phyloP scores from a whole-genome alignment of 306 rosid species.

The Lathyrus aphaca region DNA sequence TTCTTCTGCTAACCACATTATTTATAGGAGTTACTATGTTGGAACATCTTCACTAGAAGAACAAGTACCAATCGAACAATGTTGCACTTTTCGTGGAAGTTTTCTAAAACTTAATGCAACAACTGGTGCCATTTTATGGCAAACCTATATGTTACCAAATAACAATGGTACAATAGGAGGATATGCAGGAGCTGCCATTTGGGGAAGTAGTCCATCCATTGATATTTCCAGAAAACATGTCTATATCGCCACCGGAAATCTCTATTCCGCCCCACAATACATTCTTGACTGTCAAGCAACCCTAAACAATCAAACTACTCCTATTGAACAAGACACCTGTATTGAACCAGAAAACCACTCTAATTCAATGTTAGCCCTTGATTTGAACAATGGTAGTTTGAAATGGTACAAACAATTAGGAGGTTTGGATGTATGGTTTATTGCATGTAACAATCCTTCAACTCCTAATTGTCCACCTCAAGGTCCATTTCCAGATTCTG shows the following conservation, averaged over 20 bases:
- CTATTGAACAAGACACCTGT: slow-evolving; percentile 49
- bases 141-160: slow-evolving; percentile 60
- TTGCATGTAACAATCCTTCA: slow-evolving; percentile 50
- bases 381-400: slow-evolving; percentile 51
- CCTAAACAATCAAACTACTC: slow-evolving; percentile 49
- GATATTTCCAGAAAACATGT: slow-evolving; percentile 49
- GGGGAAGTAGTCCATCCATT: slow-evolving; percentile 84
- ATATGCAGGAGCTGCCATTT: slow-evolving; percentile 68
- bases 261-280: slow-evolving; percentile 53
- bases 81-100: slow-evolving; percentile 71
- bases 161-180: slow-evolving; percentile 42
- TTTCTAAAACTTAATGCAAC: slow-evolving; percentile 39
- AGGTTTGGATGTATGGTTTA: slow-evolving; percentile 71
- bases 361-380: slow-evolving; percentile 66
- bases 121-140: slow-evolving; percentile 57
- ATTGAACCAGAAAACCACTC: slow-evolving; percentile 65
- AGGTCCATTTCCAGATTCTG: slow-evolving; percentile 56
- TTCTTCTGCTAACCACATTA: not conserved
- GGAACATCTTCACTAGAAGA: slow-evolving; percentile 48
- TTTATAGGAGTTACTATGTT: slow-evolving; percentile 31
- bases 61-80: slow-evolving; percentile 32
- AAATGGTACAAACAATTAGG: slow-evolving; percentile 66
- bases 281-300: slow-evolving; percentile 52
- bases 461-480: slow-evolving; percentile 54
- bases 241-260: slow-evolving; percentile 64